These are phyloP conservation scores for Penicillium sclerotiorum DNA, from an alignment of 2,329 filamentous ascomycete species.

Conservation along the genomic window DNA sequence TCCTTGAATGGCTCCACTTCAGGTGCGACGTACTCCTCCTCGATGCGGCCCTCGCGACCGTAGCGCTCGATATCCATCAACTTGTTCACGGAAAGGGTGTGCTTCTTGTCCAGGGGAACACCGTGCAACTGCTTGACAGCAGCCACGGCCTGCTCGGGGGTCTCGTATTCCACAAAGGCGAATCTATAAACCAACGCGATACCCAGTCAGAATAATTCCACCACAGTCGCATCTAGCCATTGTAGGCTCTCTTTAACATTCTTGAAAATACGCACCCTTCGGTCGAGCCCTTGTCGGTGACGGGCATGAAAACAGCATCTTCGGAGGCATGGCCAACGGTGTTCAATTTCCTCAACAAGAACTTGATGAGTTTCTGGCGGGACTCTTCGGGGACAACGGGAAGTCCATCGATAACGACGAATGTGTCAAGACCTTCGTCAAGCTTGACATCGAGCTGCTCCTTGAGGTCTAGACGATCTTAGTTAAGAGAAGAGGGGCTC, in stretches of 20 bases:
- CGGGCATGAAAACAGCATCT: conserved; percentile 89
- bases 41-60: conserved; percentile 87
- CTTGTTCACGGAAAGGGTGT: conserved; percentile 95
- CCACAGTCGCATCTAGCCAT: background rate
- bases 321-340: conserved; percentile 81
- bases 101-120: conserved; percentile 91
- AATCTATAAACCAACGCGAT: conserved; percentile 60
- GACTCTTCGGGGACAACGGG: conserved; percentile 86
- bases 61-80: conserved; percentile 96
- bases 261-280: conserved; percentile 66
- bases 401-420: conserved; percentile 93
- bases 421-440: conserved; percentile 93
- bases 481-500: conserved; percentile 31
- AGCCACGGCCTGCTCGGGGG: conserved; percentile 82
- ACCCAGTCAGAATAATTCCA: conserved; percentile 16
- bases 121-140: conserved; percentile 87
- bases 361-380: conserved; percentile 93
- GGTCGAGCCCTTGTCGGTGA: conserved; percentile 83
- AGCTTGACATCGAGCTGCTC: conserved; percentile 95
- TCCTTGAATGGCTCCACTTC: conserved; percentile 82
- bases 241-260: background rate
- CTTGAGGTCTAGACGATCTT: conserved; percentile 65
- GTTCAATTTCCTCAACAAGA: conserved; percentile 90
- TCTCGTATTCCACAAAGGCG: conserved; percentile 95
- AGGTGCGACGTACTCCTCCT: conserved; percentile 85